Evolutionary conservation across 257 asterid species (phyloP).

Genomic region (Leptodermis oblonga): DNA sequence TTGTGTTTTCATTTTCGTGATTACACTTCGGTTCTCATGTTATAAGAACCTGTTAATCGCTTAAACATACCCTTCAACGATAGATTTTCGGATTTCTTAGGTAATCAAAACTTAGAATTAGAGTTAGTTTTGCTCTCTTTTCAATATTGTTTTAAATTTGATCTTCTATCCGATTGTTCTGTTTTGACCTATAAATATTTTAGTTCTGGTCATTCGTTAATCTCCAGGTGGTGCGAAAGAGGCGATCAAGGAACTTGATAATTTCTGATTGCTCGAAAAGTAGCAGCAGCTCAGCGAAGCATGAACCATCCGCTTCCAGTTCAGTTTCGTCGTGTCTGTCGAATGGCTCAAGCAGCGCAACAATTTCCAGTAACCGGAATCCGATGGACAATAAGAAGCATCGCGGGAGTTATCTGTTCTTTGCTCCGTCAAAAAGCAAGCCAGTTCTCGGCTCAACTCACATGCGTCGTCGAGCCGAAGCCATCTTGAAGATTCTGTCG

Average conservation of each 20-base stretch:
- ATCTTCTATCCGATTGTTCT: neutral
- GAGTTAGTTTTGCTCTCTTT: neutral
- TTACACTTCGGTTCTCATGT: neutral
- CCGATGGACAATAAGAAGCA: slow-evolving; percentile 12
- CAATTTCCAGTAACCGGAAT: slow-evolving; percentile 25
- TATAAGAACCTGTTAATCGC: neutral
- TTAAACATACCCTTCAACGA: neutral
- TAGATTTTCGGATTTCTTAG: neutral
- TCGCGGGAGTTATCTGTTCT: neutral
- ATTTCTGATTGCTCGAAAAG: slow-evolving; percentile 40
- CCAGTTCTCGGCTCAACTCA: slow-evolving; percentile 37
- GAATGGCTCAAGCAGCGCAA: slow-evolving; percentile 27
- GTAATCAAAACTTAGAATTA: neutral
- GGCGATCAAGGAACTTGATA: slow-evolving; percentile 56
- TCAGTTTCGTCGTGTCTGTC: slow-evolving; percentile 47
- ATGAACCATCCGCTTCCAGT: slow-evolving; percentile 40
- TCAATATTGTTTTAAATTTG: neutral
- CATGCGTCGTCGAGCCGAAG: slow-evolving; percentile 64
- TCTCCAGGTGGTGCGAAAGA: slow-evolving; percentile 63
- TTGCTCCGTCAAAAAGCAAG: slow-evolving; percentile 26
- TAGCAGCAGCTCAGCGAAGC: slow-evolving; percentile 26
- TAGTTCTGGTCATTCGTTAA: neutral
- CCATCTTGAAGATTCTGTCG: slow-evolving; percentile 57
- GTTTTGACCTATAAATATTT: neutral
- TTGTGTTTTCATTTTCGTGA: neutral